Percentiles rank a stretch among this genome's conserved stretches.
phyloP scores from a whole-genome alignment of 768 basidiomycete genomes.

The Cubamyces sp. region DNA sequence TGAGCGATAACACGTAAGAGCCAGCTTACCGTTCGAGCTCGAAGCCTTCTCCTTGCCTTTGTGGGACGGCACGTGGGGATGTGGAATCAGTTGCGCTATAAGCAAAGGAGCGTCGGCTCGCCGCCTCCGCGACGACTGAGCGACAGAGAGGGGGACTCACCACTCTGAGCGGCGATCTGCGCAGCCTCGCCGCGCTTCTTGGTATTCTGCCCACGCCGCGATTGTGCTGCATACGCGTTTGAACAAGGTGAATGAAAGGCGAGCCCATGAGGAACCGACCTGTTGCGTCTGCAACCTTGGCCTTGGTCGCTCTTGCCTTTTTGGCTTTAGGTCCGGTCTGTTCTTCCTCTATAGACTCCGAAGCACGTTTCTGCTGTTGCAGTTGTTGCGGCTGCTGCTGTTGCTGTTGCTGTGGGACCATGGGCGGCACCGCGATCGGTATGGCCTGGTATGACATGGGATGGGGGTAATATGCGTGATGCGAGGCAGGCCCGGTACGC shows the following conservation, averaged over 20 bases:
- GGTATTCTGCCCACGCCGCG: constrained; percentile 69
- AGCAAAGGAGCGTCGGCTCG: constrained; percentile 9
- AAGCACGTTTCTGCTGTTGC: constrained; percentile 39
- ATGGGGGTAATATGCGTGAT: constrained; percentile 16
- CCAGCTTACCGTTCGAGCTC: constrained; percentile 13
- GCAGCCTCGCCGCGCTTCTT: constrained; percentile 77
- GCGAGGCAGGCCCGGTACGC: constrained; percentile 23
- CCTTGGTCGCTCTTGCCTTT: constrained; percentile 46
- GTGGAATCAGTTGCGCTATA: constrained; percentile 39
- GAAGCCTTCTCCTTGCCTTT: constrained; percentile 52
- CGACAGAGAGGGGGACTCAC: constrained; percentile 41
- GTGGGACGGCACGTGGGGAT: constrained; percentile 40
- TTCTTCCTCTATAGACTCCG: constrained; percentile 43
- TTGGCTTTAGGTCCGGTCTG: constrained; percentile 50
- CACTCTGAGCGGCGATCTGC: constrained; percentile 65
- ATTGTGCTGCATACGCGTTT: constrained; percentile 34
- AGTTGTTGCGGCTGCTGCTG: too few relatives aligned
- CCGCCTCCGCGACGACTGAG: constrained; percentile 13
- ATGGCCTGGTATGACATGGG: constrained; percentile 20
- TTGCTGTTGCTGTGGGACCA: constrained; percentile 35
- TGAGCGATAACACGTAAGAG: constrained; percentile 32
- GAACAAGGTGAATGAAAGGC: background rate
- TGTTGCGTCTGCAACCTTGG: constrained; percentile 36
- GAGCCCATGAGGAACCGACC: constrained; percentile 30
- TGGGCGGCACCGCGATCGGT: constrained; percentile 15